Conservation (phyloP, 1,284 basidiomycete species). For the Phellopilus nigrolimitatus region DNA sequence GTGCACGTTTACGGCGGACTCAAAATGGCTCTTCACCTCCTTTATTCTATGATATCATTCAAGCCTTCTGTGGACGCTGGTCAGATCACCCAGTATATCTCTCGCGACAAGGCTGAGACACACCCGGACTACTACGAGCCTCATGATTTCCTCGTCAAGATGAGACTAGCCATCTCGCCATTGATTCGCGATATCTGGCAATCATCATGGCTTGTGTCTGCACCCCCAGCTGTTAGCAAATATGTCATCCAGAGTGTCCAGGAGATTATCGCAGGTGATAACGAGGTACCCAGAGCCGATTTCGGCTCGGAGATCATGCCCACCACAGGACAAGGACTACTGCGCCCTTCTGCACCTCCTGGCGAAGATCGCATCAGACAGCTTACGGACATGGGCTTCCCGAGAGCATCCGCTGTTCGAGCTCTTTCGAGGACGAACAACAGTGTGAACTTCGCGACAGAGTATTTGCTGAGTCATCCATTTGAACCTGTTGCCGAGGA, state of each 20-base stretch:
- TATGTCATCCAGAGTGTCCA: slow-evolving; percentile 75
- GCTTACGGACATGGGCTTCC: slow-evolving; percentile 96
- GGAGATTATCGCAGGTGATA: slow-evolving; percentile 78
- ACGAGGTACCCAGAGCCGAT: slow-evolving; percentile 60
- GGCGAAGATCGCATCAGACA: slow-evolving; percentile 78
- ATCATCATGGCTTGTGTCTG: slow-evolving; percentile 75
- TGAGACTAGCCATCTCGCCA: slow-evolving; percentile 72
- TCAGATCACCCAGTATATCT: slow-evolving; percentile 72
- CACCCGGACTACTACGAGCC: slow-evolving; percentile 80
- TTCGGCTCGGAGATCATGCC: slow-evolving; percentile 24
- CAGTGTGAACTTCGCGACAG: slow-evolving; percentile 87
- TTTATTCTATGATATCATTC: slow-evolving; percentile 74
- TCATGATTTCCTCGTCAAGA: slow-evolving; percentile 78
- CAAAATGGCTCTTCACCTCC: slow-evolving; percentile 76
- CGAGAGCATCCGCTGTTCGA: slow-evolving; percentile 76
- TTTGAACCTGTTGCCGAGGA: slow-evolving; percentile 69
- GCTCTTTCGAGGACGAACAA: slow-evolving; percentile 85
- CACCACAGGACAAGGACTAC: slow-evolving; percentile 24
- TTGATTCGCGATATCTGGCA: slow-evolving; percentile 74
- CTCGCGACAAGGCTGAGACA: slow-evolving; percentile 73
- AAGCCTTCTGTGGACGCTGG: slow-evolving; percentile 81
- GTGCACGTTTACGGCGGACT: slow-evolving; percentile 76
- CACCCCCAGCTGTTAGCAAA: slow-evolving; percentile 71
- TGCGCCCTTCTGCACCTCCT: slow-evolving; percentile 48
- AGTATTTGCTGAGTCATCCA: slow-evolving; percentile 81